Percentiles rank a stretch among this genome's conserved stretches.
phyloP scores from a whole-genome alignment of 192 early-diverging fungal species.

The Umbelopsis ramanniana region DNA sequence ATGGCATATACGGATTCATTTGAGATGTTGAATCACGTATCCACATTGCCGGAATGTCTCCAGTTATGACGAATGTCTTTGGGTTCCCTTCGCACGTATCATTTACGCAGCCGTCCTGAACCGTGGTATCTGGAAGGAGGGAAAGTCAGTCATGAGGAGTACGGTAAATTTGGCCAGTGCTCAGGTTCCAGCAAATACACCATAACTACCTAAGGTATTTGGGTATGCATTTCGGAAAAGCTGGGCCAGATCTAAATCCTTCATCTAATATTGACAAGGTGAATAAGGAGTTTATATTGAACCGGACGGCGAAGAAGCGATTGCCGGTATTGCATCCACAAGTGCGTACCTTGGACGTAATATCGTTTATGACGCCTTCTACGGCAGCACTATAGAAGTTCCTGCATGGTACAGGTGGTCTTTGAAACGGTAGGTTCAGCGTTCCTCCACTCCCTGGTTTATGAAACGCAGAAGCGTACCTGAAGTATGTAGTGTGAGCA shows the following conservation, averaged over 20 bases:
- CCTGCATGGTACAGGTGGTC: slow-evolving; percentile 50
- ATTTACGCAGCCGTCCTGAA: slow-evolving; percentile 47
- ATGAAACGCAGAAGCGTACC: slow-evolving; percentile 30
- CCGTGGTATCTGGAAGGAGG: slow-evolving; percentile 52
- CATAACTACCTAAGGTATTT: slow-evolving; percentile 54
- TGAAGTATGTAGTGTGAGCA: neutral
- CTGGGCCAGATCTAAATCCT: slow-evolving; percentile 54
- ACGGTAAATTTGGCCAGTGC: neutral
- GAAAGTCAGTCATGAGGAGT: neutral
- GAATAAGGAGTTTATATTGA: neutral
- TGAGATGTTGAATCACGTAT: slow-evolving; percentile 74
- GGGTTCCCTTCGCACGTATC: slow-evolving; percentile 31
- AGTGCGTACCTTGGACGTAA: slow-evolving; percentile 32
- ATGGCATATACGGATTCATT: slow-evolving; percentile 59
- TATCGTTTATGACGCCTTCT: slow-evolving; percentile 46
- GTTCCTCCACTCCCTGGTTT: slow-evolving; percentile 29
- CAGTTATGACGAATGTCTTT: slow-evolving; percentile 68
- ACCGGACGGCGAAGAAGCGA: neutral
- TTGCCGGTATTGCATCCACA: neutral
- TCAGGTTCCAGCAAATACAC: neutral
- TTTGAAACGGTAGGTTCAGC: slow-evolving; percentile 34
- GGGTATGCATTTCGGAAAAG: slow-evolving; percentile 67
- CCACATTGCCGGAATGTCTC: slow-evolving; percentile 75
- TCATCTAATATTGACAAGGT: slow-evolving; percentile 30
- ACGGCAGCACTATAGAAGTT: slow-evolving; percentile 53